These are phyloP conservation scores for Saposhnikovia divaricata DNA, from an alignment of 129 eudicot species.

Conservation along the genomic window DNA sequence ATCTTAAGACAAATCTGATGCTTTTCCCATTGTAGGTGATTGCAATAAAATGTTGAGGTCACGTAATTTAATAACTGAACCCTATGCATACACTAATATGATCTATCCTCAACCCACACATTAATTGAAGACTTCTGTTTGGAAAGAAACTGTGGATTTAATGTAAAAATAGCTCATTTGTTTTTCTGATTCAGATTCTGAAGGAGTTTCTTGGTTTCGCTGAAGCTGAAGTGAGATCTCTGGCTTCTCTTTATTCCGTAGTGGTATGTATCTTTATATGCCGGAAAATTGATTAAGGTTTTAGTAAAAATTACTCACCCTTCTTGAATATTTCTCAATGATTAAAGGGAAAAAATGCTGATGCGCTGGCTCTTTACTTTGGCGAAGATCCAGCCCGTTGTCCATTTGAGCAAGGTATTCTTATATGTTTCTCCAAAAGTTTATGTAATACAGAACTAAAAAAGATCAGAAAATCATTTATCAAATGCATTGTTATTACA, in stretches of 20 bases:
- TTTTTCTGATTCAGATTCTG: constrained; percentile 29
- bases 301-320: not conserved
- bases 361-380: constrained; percentile 63
- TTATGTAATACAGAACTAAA: not conserved
- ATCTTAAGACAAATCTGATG: not conserved
- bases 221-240: constrained; percentile 65
- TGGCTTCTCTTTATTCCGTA: constrained; percentile 58
- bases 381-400: constrained; percentile 84
- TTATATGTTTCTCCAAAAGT: not conserved
- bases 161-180: not conserved
- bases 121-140: not conserved
- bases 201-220: constrained; percentile 58
- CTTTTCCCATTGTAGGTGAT: not conserved
- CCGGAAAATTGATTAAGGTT: not conserved
- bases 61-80: not conserved
- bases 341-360: constrained; percentile 66
- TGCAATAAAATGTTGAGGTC: constrained; percentile 1
- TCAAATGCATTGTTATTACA: not conserved
- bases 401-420: constrained; percentile 80
- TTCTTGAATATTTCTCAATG: not conserved
- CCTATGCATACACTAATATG: too few relatives aligned
- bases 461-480: not conserved
- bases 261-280: constrained; percentile 40
- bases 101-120: not conserved
- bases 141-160: not conserved